phyloP scores from a whole-genome alignment of 352 stramenopile genomes.

The Phytophthora capsici region DNA sequence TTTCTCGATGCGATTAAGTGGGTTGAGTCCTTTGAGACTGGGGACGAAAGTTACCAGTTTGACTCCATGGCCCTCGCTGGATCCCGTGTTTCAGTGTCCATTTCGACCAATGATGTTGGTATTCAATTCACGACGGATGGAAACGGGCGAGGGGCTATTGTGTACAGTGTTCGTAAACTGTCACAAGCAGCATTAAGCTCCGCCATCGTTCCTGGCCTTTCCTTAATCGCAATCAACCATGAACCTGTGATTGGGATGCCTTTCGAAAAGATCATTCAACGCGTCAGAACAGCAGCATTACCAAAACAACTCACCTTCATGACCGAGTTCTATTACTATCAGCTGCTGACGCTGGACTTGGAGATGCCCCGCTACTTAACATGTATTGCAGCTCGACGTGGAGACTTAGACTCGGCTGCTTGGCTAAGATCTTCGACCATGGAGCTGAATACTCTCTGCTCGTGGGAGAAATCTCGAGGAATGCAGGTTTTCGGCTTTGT shows the following conservation, averaged over 20 bases:
- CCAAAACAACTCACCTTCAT: conserved; percentile 87
- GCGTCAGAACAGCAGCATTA: conserved; percentile 62
- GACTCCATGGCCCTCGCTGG: conserved; percentile 56
- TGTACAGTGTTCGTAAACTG: conserved; percentile 77
- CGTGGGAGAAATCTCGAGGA: conserved; percentile 76
- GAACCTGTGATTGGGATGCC: conserved; percentile 82
- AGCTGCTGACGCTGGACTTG: conserved; percentile 71
- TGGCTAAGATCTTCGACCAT: conserved; percentile 62
- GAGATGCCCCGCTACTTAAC: conserved; percentile 86
- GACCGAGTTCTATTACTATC: conserved; percentile 88
- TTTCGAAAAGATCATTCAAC: conserved; percentile 77
- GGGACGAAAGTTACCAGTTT: conserved; percentile 43
- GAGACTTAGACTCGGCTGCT: conserved; percentile 71
- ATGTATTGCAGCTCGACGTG: conserved; percentile 71
- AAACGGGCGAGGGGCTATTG: conserved; percentile 77
- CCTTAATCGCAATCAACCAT: conserved; percentile 85
- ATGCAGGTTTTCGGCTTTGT: conserved; percentile 77
- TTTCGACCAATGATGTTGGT: conserved; percentile 84
- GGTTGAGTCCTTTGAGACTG: conserved; percentile 66
- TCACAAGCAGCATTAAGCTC: conserved; percentile 83
- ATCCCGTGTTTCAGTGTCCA: conserved; percentile 72
- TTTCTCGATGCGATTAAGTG: conserved; percentile 85
- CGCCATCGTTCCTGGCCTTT: conserved; percentile 70
- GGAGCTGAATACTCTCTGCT: conserved; percentile 69
- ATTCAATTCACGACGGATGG: conserved; percentile 86